These are phyloP conservation scores for Russula earlei DNA, from an alignment of 768 basidiomycete genomes.

Conservation along the genomic window DNA sequence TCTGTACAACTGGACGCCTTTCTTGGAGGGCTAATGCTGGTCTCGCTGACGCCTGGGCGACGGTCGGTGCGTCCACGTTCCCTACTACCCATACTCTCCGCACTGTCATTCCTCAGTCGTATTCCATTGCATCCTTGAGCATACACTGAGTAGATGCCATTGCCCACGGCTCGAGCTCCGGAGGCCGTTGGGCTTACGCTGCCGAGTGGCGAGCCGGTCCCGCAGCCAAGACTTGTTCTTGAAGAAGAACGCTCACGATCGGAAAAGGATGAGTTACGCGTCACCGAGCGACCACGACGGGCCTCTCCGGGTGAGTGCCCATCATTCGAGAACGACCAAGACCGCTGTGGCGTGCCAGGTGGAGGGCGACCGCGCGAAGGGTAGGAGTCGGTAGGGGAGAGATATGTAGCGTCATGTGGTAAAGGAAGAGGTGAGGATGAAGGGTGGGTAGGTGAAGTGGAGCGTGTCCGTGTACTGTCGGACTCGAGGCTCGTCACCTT, in stretches of 20 bases:
- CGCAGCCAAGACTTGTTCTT: constrained; percentile 22
- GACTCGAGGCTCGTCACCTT: constrained; percentile 9
- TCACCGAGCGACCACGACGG: constrained; percentile 44
- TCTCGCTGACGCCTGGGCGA: constrained; percentile 14
- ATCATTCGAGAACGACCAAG: constrained; percentile 23
- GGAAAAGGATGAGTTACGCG: constrained; percentile 46
- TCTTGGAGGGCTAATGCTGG: constrained; percentile 12
- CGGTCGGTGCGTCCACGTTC: constrained; percentile 16
- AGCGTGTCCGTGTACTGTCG: background rate
- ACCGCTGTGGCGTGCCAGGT: constrained; percentile 16
- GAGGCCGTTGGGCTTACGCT: constrained; percentile 30
- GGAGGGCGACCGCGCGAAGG: constrained; percentile 20
- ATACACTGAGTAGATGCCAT: constrained; percentile 14
- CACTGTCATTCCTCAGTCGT: constrained; percentile 2
- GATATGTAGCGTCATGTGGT: constrained; percentile 20
- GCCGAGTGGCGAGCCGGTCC: constrained; percentile 29
- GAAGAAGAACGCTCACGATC: constrained; percentile 39
- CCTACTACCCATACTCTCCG: constrained; percentile 7
- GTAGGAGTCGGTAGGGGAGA: constrained; percentile 20
- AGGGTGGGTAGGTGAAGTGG: background rate
- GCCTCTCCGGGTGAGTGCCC: constrained; percentile 18
- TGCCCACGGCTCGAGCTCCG: constrained; percentile 19
- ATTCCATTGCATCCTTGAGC: constrained; percentile 15
- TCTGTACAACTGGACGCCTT: background rate
- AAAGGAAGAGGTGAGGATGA: constrained; percentile 13